Percentiles rank a stretch among this genome's conserved stretches.
These are phyloP conservation scores for Fusarium siculi DNA, from an alignment of 2,329 filamentous ascomycete genomes.

Conservation along the genomic window DNA sequence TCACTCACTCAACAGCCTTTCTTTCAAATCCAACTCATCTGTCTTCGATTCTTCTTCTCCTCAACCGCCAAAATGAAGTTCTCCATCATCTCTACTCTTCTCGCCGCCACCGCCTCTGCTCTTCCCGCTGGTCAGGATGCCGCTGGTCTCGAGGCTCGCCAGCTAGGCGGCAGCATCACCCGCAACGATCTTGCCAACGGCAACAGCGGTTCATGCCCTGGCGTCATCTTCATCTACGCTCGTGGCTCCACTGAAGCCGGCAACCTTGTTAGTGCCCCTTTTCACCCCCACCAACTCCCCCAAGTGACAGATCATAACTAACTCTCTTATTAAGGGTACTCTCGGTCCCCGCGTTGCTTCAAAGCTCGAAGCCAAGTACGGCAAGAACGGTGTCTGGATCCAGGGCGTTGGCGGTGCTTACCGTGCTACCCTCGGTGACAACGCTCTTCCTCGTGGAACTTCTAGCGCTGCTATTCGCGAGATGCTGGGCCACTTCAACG, in stretches of 20 bases:
- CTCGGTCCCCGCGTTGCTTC: conserved; percentile 46
- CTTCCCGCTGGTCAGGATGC: conserved; percentile 16
- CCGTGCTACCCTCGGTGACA: conserved; percentile 48
- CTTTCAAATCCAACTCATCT: conserved; percentile 2
- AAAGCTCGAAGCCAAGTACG: conserved; percentile 44
- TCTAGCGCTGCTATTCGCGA: conserved; percentile 52
- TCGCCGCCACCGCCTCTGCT: conserved; percentile 31
- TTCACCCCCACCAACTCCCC: neutral
- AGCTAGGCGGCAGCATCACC: conserved; percentile 20
- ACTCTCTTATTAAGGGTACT: conserved; percentile 38
- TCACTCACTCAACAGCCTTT: conserved; percentile 10
- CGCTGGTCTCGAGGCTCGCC: conserved; percentile 28
- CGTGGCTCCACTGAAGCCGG: conserved; percentile 53
- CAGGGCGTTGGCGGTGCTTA: conserved; percentile 58
- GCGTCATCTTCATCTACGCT: conserved; percentile 53
- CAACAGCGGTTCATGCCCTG: conserved; percentile 47
- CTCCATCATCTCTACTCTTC: conserved; percentile 21
- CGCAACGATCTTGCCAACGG: conserved; percentile 46
- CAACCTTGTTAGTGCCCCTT: conserved; percentile 48
- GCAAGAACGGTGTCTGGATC: conserved; percentile 49
- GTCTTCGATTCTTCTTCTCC: neutral
- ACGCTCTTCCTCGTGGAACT: conserved; percentile 53
- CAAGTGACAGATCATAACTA: neutral
- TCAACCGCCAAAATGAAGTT: conserved; percentile 31
- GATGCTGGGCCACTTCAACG: conserved; percentile 52